These are phyloP conservation scores for Nymphaea colorata DNA, from an alignment of 164 flowering plant genomes.

Conservation along the genomic window DNA sequence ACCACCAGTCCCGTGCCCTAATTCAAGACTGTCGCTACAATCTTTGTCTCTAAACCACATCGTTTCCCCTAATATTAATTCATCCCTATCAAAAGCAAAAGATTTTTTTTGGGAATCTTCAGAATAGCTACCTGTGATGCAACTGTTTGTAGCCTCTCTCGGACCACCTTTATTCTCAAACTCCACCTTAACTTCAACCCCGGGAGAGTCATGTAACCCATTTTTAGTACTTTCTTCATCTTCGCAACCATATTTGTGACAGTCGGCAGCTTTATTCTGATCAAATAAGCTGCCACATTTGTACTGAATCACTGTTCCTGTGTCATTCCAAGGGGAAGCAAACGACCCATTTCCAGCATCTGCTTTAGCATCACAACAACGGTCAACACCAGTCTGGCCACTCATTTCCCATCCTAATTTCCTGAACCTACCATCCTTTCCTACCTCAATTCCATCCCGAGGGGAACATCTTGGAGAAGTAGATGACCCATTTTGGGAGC, in stretches of 20 bases:
- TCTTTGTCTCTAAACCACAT: not conserved
- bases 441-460: not conserved
- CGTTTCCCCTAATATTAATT: not conserved
- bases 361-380: not conserved
- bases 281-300: too few species aligned
- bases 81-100: not conserved
- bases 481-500: slow-evolving; percentile 7
- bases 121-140: not conserved
- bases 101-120: not conserved
- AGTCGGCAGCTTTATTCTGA: too few species aligned
- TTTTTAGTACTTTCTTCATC: not conserved
- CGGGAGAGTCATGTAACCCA: not conserved
- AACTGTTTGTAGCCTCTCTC: not conserved
- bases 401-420: not conserved
- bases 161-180: not conserved
- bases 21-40: not conserved
- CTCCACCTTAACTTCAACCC: not conserved
- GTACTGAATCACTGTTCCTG: not conserved
- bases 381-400: not conserved
- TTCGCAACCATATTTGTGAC: not conserved
- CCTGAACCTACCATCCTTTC: not conserved
- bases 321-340: not conserved
- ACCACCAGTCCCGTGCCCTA: not conserved
- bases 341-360: not conserved
- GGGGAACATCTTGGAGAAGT: slow-evolving; percentile 9